These are phyloP conservation scores for Podosphaera aphanis DNA, from an alignment of 2,329 filamentous ascomycete genomes.

Conservation along the genomic window DNA sequence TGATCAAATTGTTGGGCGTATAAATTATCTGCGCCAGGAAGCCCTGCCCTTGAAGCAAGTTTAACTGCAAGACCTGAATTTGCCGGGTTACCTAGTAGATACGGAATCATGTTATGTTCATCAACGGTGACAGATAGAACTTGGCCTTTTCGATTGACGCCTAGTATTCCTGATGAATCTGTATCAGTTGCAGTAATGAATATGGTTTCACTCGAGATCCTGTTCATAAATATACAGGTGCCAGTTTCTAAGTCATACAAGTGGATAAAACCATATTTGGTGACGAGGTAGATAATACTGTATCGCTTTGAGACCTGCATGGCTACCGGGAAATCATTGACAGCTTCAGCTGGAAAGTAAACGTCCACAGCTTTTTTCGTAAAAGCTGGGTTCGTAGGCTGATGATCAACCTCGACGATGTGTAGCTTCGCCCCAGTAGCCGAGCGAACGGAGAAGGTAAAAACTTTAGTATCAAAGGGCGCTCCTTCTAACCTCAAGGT, in stretches of 20 bases:
- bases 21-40: conserved; percentile 81
- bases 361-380: conserved; percentile 93
- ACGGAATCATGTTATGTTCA: conserved; percentile 74
- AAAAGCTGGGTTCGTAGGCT: conserved; percentile 70
- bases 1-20: conserved; percentile 87
- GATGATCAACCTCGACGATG: conserved; percentile 90
- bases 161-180: conserved; percentile 69
- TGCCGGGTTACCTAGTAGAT: conserved; percentile 87
- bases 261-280: conserved; percentile 97
- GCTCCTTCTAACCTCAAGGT: conserved; percentile 74
- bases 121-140: conserved; percentile 86
- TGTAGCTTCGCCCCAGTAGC: conserved; percentile 83
- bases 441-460: conserved; percentile 85
- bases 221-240: conserved; percentile 96
- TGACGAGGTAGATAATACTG: conserved; percentile 88
- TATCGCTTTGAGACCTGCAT: conserved; percentile 96
- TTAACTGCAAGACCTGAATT: conserved; percentile 88
- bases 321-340: conserved; percentile 91
- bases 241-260: conserved; percentile 93
- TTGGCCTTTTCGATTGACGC: conserved; percentile 94
- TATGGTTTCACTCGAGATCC: conserved; percentile 96
- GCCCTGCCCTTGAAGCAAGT: conserved; percentile 77
- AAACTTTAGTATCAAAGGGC: conserved; percentile 76
- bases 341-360: conserved; percentile 87
- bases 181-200: conserved; percentile 78